Evolutionary conservation across 805 yeast species (phyloP).

Genomic region (Trichomonascus vanleenenianus): DNA sequence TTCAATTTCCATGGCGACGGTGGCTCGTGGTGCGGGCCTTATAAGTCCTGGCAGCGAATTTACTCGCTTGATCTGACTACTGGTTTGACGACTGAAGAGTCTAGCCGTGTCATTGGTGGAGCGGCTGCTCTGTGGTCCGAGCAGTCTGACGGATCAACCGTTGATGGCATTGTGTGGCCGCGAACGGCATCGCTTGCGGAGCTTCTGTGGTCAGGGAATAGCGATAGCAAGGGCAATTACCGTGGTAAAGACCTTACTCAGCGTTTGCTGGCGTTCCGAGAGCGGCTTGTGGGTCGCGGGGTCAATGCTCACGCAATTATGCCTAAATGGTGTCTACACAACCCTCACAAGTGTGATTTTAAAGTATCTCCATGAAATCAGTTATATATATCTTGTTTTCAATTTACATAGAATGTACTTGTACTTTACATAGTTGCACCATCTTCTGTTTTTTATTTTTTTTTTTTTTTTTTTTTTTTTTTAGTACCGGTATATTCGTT

Average conservation of each 20-base stretch:
- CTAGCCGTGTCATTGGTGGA: conserved; percentile 30
- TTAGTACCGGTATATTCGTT: too few species aligned
- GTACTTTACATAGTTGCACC: too few species aligned
- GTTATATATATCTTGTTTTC: neutral
- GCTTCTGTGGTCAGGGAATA: conserved; percentile 35
- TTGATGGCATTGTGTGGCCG: conserved; percentile 34
- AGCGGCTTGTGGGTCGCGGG: conserved; percentile 31
- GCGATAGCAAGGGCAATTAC: conserved; percentile 25
- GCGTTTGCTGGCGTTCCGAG: conserved; percentile 33
- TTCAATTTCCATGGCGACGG: conserved; percentile 28
- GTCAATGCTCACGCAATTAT: conserved; percentile 30
- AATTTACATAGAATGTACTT: too few species aligned
- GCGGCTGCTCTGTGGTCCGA: conserved; percentile 35
- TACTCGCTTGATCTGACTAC: conserved; percentile 30
- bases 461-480: too few species aligned
- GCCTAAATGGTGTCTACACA: conserved; percentile 30
- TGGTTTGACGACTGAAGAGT: conserved; percentile 26
- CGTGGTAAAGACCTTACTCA: conserved; percentile 27
- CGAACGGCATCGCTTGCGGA: conserved; percentile 36
- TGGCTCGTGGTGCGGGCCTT: conserved; percentile 37
- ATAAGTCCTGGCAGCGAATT: conserved; percentile 36
- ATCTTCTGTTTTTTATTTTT: too few species aligned
- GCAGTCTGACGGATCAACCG: conserved; percentile 28
- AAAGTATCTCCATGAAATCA: neutral
- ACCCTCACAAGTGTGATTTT: conserved; percentile 32